Base-by-base conservation (phyloP, 1,284 basidiomycete species). In the Leccinum angustisporum region DNA sequence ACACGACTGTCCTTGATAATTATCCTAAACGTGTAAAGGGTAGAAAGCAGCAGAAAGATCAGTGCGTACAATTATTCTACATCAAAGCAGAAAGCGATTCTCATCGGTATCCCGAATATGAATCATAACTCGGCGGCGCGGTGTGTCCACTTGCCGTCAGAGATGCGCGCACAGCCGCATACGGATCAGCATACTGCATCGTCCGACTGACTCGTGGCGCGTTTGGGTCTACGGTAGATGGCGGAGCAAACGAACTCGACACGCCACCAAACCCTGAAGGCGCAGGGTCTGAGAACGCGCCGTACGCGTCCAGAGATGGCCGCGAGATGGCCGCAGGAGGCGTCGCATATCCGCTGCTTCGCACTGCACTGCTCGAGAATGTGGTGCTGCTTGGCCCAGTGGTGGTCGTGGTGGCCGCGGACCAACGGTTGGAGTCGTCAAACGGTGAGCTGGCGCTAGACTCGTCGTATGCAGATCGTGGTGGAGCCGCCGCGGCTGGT, bases 141-240 rank as follows among this genome's bases (percentile, higher is more conserved):
- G 73, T 67, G 33, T 69, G 63, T 56, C 68, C 68, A 25, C 61
- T 71, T 58, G 61, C 65, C 4, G 66, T 67, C 58, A 72, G 60
- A n/a, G 80, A 82, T 10, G 86, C 86, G 21, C 88, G 81, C 27
- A 92, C 88, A 13, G 86, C 88, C 13, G 89, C 88, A 68, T 92
- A 92, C 10, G 89, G 90, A 70, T 92, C 90, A 21, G 90, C 88
- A 70, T 91, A 92, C 76, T 93, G 87, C 92, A 95, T 94, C 58
- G 93, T 95, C 69, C 92, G 79, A 74, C 92, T 94, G 38, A 92
- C 78, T 21, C 83, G 79, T 27, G 86, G 83, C 1, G 75, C 75
- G 33, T 70, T 67, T 72, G 75, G 65, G 72, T 82, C 65, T 70
- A 75, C 56, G 75, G 75, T 51, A 76, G 78, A 8, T 77, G 70